A percentile compares a stretch with the other conserved stretches of the same genome.
Conservation (phyloP, 164 flowering plant species). For the Tetrastigma voinierianum region DNA sequence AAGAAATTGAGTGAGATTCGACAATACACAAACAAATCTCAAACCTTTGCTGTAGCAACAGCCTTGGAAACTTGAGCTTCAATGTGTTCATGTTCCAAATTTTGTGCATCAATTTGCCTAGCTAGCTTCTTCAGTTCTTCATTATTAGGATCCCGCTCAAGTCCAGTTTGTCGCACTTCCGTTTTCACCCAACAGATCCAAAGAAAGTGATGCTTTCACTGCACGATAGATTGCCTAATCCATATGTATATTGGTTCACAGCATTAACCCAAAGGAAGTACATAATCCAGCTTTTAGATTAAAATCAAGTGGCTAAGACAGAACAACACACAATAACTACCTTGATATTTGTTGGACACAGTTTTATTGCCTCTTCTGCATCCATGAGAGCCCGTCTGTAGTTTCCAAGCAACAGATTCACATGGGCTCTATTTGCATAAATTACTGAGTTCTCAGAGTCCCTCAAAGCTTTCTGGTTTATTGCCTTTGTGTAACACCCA, state of each 20-base stretch:
- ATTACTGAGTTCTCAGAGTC: slow-evolving; percentile 66
- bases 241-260: not conserved
- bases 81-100: slow-evolving; percentile 48
- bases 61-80: slow-evolving; percentile 66
- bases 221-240: slow-evolving; percentile 87
- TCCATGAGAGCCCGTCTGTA: slow-evolving; percentile 75
- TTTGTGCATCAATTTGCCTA: slow-evolving; percentile 39
- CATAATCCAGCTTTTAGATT: not conserved
- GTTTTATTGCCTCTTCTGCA: slow-evolving; percentile 77
- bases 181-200: slow-evolving; percentile 74
- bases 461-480: slow-evolving; percentile 68
- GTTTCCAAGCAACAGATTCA: slow-evolving; percentile 82
- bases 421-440: slow-evolving; percentile 88
- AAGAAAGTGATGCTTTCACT: slow-evolving; percentile 71
- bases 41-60: slow-evolving; percentile 68
- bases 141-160: slow-evolving; percentile 54
- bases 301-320: not conserved
- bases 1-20: not conserved
- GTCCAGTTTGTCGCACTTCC: slow-evolving; percentile 55
- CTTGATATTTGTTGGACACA: slow-evolving; percentile 66
- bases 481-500: slow-evolving; percentile 88
- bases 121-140: slow-evolving; percentile 73
- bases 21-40: not conserved
- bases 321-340: slow-evolving; percentile 21
- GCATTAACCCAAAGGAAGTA: not conserved